Evolutionary conservation across 306 rosid species (phyloP), one percentile per base, ranked within the genome.

Genomic region (Sphenostylis stenocarpa): DNA sequence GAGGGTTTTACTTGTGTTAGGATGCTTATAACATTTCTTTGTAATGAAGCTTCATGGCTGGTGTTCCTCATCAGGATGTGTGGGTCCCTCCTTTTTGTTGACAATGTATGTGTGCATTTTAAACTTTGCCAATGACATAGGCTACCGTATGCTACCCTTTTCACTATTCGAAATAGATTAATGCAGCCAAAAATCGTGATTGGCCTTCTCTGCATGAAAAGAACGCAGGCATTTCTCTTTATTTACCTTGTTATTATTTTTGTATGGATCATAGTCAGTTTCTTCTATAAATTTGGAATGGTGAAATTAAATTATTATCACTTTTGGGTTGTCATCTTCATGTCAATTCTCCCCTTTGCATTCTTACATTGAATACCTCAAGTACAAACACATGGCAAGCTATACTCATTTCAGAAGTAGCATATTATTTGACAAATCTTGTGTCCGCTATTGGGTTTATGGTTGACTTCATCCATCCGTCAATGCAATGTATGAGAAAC

Each of bases 271-370:
- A 39, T 49, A 43, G 39, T 47, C 20, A 5, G 20, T 29, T n/a
- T 44, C 21, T 78, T 43, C 29, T 6, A 0, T 41, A 67, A 3
- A 6, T 66, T 33, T 47, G 56, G 47, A 34, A 23, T 45, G 63
- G 57, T 19, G 63, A 58, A 73, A 16, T 44, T 57, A 33, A 69
- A 45, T 28, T 36, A 23, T 75, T 47, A 52, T 39, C 47, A 29
- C 20, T 80, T 70, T 75, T 60, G 7, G 62, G 63, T 10, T 78
- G 34, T 57, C 48, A 21, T 63, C 72, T 71, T 58, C 89, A 86
- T 91, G 90, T 85, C 67, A 83, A 88, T 81, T 88, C 87, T 60
- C 85, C 88, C 34, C 86, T 72, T 58, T 87, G 85, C 88, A 84
- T 38, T 87, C 86, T 52, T 86, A 90, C 84, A 88, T 87, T 55